Evolutionary conservation across 2,329 filamentous ascomycete genomes (phyloP).

Genomic region (Pseudodiploospora longispora): DNA sequence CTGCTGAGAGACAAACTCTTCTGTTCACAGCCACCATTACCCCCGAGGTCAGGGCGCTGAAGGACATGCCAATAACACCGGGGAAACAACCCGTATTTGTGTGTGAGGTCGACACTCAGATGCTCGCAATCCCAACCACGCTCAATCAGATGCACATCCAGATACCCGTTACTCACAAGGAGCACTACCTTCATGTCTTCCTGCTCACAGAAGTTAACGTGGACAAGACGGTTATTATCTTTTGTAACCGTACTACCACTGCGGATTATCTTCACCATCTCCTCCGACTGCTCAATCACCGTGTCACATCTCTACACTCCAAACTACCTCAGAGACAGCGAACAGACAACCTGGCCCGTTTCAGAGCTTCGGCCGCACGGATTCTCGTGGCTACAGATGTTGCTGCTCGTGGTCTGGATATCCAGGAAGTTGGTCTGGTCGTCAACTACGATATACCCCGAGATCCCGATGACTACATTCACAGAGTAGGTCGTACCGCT

Average conservation of each 20-base stretch:
- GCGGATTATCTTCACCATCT: constrained; percentile 85
- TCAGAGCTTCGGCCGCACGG: constrained; percentile 80
- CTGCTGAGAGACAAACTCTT: constrained; percentile 76
- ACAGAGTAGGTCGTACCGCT: constrained; percentile 90
- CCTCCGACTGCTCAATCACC: constrained; percentile 75
- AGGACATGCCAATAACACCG: constrained; percentile 62
- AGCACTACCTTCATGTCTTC: constrained; percentile 88
- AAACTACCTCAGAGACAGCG: constrained; percentile 77
- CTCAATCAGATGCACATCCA: constrained; percentile 80
- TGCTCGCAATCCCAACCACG: constrained; percentile 69
- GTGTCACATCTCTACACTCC: constrained; percentile 86
- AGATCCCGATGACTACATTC: constrained; percentile 96
- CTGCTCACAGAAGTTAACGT: constrained; percentile 70
- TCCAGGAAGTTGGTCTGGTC: constrained; percentile 82
- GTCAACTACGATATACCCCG: constrained; percentile 93
- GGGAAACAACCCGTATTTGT: constrained; percentile 75
- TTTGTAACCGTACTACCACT: constrained; percentile 86
- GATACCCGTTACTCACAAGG: constrained; percentile 83
- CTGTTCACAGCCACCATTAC: constrained; percentile 96
- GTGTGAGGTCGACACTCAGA: constrained; percentile 74
- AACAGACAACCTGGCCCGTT: constrained; percentile 79
- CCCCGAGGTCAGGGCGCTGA: constrained; percentile 79
- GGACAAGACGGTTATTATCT: constrained; percentile 76
- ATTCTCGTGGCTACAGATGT: constrained; percentile 94
- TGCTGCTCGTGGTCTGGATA: constrained; percentile 87